Evolutionary conservation across 2,329 filamentous ascomycete species (phyloP), one percentile per base, ranked within the genome.

Genomic region (Claviceps monticola): DNA sequence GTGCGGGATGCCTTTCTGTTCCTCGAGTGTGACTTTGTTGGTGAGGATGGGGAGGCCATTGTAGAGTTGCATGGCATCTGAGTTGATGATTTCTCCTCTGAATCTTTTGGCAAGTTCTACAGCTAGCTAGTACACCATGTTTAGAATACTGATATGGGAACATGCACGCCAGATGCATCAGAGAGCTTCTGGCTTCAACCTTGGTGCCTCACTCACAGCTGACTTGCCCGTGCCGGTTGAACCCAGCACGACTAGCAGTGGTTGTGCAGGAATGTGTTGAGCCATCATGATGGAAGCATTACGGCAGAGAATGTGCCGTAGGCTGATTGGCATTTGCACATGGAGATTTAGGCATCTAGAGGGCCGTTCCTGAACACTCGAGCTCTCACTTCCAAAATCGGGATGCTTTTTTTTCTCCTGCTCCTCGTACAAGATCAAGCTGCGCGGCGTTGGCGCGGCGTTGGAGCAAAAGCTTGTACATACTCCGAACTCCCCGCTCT

Each of bases 1-100:
- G 64, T 98, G 93, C 4, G 86, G 84, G 11, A 98, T 74, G 9
- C 84, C 87, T 55, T 84, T 78, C 61, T 82, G 83, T 64, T 97
- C 91, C 19, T 81, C 75, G 1, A 63, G 50, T 0, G 86, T 80
- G 53, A 97, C 86, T 65, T 97, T 95, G 67, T 98, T 98, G 26
- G 93, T 98, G 59, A 97, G 91, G 56, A 97, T 84, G 5, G 93
- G 89, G 44, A 98, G 72, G 2, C 93, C 93, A 50, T 79, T 78
- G 66, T 98, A 98, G 70, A 98, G 82, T 66, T 98, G 93, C 89
- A 98, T 95, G 41, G 93, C 93, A 73, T 98, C 93, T 46, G 88
- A 88, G 64, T 98, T 98, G 70, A 98, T 89, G 50, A 98, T 79
- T 67, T 98, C 93, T 62, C 94, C 93, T 66, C 93, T 83, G 68